phyloP scores from a whole-genome alignment of 352 stramenopile genomes.

The Phytophthora vignae region DNA sequence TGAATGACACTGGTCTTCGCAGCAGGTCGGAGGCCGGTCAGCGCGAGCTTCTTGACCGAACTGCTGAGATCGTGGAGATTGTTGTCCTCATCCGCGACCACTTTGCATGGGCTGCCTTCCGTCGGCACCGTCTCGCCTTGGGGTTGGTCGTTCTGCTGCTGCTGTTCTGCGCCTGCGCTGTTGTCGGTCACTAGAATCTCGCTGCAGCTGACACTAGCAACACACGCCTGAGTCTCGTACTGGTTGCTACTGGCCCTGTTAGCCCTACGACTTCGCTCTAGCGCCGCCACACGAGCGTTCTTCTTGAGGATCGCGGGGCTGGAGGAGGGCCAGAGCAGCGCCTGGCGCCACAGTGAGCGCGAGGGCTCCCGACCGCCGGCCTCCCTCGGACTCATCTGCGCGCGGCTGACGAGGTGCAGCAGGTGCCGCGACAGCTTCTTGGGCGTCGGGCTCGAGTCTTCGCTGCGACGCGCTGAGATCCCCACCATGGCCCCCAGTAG shows the following conservation, averaged over 20 bases:
- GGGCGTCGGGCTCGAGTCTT: slow-evolving; percentile 24
- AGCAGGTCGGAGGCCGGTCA: slow-evolving; percentile 25
- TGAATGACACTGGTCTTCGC: slow-evolving; percentile 18
- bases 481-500: slow-evolving; percentile 37
- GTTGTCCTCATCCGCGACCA: slow-evolving; percentile 20
- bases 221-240: slow-evolving; percentile 22
- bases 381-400: slow-evolving; percentile 25
- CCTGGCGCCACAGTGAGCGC: slow-evolving; percentile 47
- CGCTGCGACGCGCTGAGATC: slow-evolving; percentile 29
- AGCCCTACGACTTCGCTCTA: slow-evolving; percentile 19
- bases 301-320: slow-evolving; percentile 46
- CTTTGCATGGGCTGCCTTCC: slow-evolving; percentile 16
- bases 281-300: slow-evolving; percentile 28
- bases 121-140: slow-evolving; percentile 18
- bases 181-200: slow-evolving; percentile 16
- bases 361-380: slow-evolving; percentile 23
- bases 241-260: slow-evolving; percentile 33
- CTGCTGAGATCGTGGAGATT: slow-evolving; percentile 43
- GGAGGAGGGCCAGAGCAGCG: slow-evolving; percentile 43
- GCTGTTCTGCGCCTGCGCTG: slow-evolving; percentile 1
- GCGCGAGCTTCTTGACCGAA: slow-evolving; percentile 37
- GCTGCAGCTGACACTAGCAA: slow-evolving; percentile 5
- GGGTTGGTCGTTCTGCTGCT: slow-evolving; percentile 11
- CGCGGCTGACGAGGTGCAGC: slow-evolving; percentile 32
- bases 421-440: slow-evolving; percentile 35